phyloP scores from a whole-genome alignment of 306 rosid genomes.

The Ceratonia siliqua region DNA sequence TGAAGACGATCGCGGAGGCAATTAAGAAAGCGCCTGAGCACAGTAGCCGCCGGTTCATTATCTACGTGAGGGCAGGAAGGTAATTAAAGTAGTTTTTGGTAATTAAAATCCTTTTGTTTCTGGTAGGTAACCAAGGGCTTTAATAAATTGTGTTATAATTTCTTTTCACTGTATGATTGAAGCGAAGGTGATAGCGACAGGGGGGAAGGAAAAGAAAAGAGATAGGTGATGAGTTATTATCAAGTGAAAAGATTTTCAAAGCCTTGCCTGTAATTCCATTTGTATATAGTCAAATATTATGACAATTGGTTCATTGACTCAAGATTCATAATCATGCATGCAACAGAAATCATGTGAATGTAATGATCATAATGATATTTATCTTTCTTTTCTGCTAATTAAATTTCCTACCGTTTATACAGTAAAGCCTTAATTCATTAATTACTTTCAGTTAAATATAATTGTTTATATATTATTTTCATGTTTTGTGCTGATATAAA shows the following conservation, averaged over 20 bases:
- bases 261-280: neutral
- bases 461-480: too few relatives aligned
- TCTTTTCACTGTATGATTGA: conserved; percentile 21
- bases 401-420: neutral
- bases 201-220: neutral
- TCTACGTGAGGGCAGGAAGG: conserved; percentile 92
- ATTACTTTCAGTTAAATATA: too few relatives aligned
- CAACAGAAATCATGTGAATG: neutral
- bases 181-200: conserved; percentile 28
- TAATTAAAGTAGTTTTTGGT: conserved; percentile 32
- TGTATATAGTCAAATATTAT: too few relatives aligned
- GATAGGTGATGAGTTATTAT: conserved; percentile 23
- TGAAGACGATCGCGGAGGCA: conserved; percentile 66
- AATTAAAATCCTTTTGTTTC: neutral
- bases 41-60: conserved; percentile 55
- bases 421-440: too few relatives aligned
- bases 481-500: neutral
- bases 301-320: conserved; percentile 32
- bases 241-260: neutral
- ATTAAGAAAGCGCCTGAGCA: conserved; percentile 73
- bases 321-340: neutral
- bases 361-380: neutral
- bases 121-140: conserved; percentile 30
- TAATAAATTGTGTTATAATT: neutral
- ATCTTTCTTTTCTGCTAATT: neutral